Evolutionary conservation across 2,329 filamentous ascomycete species (phyloP).

Genomic region (Zymoseptoria passerinii): DNA sequence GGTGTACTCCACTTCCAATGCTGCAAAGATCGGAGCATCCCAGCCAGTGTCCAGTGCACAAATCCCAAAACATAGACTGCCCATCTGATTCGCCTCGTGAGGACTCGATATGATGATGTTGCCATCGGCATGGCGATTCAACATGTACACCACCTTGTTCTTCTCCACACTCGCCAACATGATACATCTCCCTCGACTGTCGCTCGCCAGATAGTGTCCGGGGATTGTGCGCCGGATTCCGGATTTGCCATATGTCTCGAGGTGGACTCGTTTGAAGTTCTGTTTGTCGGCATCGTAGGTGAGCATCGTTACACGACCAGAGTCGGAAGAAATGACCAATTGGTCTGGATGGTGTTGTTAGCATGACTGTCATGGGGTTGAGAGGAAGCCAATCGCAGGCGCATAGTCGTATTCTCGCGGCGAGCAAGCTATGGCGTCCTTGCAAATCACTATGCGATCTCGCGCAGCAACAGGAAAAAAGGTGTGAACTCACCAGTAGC

Average conservation of each 20-base stretch:
- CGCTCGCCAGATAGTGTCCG: slow-evolving; percentile 89
- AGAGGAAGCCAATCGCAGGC: not conserved
- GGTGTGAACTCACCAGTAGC: slow-evolving; percentile 62
- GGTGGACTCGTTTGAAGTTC: slow-evolving; percentile 77
- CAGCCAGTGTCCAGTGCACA: slow-evolving; percentile 91
- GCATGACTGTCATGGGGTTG: not conserved
- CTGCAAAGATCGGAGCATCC: slow-evolving; percentile 92
- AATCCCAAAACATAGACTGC: slow-evolving; percentile 80
- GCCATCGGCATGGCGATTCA: slow-evolving; percentile 90
- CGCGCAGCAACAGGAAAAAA: slow-evolving; percentile 9
- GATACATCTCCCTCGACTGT: slow-evolving; percentile 92
- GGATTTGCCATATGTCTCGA: slow-evolving; percentile 98
- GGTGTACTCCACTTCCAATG: slow-evolving; percentile 86
- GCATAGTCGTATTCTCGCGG: not conserved
- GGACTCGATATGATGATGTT: slow-evolving; percentile 96
- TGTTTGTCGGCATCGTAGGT: slow-evolving; percentile 85
- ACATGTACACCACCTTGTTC: slow-evolving; percentile 98
- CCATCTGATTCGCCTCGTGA: slow-evolving; percentile 87
- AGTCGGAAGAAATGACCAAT: slow-evolving; percentile 91
- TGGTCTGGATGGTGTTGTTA: slow-evolving; percentile 56
- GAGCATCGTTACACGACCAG: slow-evolving; percentile 85
- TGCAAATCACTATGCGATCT: slow-evolving; percentile 40
- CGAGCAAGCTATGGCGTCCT: slow-evolving; percentile 7
- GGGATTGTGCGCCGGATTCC: slow-evolving; percentile 88
- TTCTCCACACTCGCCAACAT: slow-evolving; percentile 93